Percentiles rank a stretch among this genome's conserved stretches.
These are phyloP conservation scores for Closterium sp. DNA, from an alignment of 139 green algal genomes.

Conservation along the genomic window DNA sequence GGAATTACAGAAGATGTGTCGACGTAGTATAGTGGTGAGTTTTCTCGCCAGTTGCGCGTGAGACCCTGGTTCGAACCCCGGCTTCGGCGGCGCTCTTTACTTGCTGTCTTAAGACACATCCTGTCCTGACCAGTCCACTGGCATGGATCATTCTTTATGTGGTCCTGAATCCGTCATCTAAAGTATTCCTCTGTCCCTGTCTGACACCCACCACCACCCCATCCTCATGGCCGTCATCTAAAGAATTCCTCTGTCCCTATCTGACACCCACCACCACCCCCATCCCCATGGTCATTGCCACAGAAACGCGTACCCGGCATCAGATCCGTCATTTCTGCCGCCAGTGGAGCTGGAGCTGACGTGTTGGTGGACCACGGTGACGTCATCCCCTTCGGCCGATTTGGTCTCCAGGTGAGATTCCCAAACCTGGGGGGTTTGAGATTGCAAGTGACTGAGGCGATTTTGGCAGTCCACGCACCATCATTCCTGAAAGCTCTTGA, in stretches of 20 bases:
- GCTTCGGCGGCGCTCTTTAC: not conserved
- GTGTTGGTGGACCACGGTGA: conserved; percentile 43
- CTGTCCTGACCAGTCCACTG: not conserved
- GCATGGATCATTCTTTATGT: too few species aligned
- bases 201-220: too few species aligned
- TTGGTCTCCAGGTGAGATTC: conserved; percentile 12
- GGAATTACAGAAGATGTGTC: not conserved
- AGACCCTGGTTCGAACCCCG: not conserved
- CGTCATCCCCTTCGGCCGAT: conserved; percentile 43
- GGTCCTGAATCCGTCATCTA: too few species aligned
- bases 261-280: not conserved
- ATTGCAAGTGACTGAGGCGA: too few species aligned
- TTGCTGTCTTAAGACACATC: not conserved
- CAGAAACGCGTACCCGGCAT: conserved; percentile 24
- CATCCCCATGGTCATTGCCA: too few species aligned
- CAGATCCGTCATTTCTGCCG: conserved; percentile 55
- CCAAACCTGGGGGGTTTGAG: too few species aligned
- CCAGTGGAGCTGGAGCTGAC: conserved; percentile 48
- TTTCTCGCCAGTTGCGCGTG: not conserved
- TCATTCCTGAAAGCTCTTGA: too few species aligned
- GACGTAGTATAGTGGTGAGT: not conserved
- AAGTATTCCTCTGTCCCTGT: too few species aligned
- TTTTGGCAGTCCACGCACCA: too few species aligned
- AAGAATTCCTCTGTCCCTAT: not conserved
- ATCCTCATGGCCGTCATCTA: too few species aligned